A percentile compares a stretch with the other conserved stretches of the same genome.
These are phyloP conservation scores for Symmetrospora coprosmae DNA, from an alignment of 768 basidiomycete species.

Conservation along the genomic window DNA sequence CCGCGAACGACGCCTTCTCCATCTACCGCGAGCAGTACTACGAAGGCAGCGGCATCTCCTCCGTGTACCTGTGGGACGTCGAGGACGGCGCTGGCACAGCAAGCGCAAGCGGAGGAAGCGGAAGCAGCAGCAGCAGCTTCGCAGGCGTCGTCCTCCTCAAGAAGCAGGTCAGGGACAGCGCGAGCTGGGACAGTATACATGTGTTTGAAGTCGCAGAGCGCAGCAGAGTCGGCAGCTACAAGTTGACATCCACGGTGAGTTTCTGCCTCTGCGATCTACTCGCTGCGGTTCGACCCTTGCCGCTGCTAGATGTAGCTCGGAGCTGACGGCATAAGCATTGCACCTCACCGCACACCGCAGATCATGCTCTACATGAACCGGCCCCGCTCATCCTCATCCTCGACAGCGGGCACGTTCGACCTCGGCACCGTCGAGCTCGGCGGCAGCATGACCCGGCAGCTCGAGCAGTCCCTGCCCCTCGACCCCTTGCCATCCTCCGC, in stretches of 20 bases:
- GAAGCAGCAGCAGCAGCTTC: slow-evolving; percentile 49
- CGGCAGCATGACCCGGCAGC: slow-evolving; percentile 78
- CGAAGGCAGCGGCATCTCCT: slow-evolving; percentile 82
- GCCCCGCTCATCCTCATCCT: slow-evolving; percentile 38
- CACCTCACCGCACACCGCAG: no score
- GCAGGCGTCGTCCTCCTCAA: slow-evolving; percentile 92
- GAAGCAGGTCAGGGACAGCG: slow-evolving; percentile 43
- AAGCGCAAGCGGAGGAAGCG: not conserved
- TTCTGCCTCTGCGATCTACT: not conserved
- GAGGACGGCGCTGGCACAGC: slow-evolving; percentile 52
- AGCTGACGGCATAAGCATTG: no score
- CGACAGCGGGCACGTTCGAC: no score
- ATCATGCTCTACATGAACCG: slow-evolving; percentile 75
- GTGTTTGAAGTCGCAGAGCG: slow-evolving; percentile 91
- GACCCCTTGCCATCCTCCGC: slow-evolving; percentile 32
- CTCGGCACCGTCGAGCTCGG: slow-evolving; percentile 68
- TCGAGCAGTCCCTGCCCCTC: slow-evolving; percentile 26
- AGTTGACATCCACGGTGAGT: slow-evolving; percentile 69
- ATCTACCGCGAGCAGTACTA: slow-evolving; percentile 98
- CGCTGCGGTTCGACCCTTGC: not conserved
- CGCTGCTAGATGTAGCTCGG: not conserved
- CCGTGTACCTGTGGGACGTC: slow-evolving; percentile 94
- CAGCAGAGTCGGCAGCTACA: slow-evolving; percentile 82
- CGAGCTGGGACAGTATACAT: slow-evolving; percentile 88
- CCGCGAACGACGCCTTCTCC: slow-evolving; percentile 91